Conservation (phyloP, 148 eudicot genomes). For the Hydrangea macrophylla region DNA sequence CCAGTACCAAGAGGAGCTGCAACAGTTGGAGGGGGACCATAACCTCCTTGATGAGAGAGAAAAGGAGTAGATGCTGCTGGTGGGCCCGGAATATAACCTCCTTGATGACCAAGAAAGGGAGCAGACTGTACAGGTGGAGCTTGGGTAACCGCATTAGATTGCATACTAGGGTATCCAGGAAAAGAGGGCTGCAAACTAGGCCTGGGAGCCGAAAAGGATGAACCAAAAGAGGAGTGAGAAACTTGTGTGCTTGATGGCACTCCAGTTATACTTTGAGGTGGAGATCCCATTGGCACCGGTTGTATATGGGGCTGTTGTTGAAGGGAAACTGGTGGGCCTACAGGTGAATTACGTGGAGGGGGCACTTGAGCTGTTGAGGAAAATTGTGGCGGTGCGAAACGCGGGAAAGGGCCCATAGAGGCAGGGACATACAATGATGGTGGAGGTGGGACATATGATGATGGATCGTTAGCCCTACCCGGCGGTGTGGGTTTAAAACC, state of each 20-base stretch:
- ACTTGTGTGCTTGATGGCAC: constrained; percentile 26
- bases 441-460: constrained; percentile 27
- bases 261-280: constrained; percentile 31
- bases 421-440: constrained; percentile 42
- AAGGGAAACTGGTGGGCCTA: constrained; percentile 21
- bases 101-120: constrained; percentile 42
- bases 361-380: no score
- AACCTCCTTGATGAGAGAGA: no score
- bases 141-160: constrained; percentile 21
- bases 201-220: constrained; percentile 28
- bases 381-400: constrained; percentile 54
- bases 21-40: constrained; percentile 39
- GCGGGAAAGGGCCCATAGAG: constrained; percentile 51
- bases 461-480: constrained; percentile 29
- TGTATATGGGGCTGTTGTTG: constrained; percentile 28
- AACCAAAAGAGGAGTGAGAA: constrained; percentile 18
- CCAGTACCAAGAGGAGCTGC: constrained; percentile 48
- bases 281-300: constrained; percentile 38
- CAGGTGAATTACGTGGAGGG: no score
- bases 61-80: no score
- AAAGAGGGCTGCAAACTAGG: constrained; percentile 24
- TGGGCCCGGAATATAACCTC: constrained; percentile 54
- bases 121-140: constrained; percentile 41
- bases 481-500: constrained; percentile 50
- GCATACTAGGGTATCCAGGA: constrained; percentile 34